phyloP scores from a whole-genome alignment of 805 yeast genomes.

The Hanseniaspora lachancei region DNA sequence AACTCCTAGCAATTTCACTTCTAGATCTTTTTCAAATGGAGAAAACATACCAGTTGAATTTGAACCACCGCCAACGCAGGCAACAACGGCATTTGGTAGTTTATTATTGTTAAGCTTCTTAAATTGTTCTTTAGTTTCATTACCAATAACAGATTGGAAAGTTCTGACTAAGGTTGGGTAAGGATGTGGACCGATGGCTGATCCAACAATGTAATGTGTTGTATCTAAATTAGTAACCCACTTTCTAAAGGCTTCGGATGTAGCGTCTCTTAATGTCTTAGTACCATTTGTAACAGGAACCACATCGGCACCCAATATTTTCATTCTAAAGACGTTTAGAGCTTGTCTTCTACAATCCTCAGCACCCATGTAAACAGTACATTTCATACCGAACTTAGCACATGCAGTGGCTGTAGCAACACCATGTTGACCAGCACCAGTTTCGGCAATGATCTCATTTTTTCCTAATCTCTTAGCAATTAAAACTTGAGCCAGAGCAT shows the following conservation, averaged over 20 bases:
- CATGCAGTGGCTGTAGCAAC: conserved; percentile 88
- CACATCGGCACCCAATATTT: conserved; percentile 89
- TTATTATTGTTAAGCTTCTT: conserved; percentile 62
- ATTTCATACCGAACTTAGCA: conserved; percentile 83
- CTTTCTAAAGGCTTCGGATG: conserved; percentile 87
- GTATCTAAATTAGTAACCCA: conserved; percentile 83
- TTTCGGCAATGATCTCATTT: conserved; percentile 67
- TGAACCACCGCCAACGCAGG: conserved; percentile 99
- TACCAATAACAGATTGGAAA: conserved; percentile 93
- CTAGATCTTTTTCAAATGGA: conserved; percentile 72
- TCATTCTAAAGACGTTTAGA: conserved; percentile 92
- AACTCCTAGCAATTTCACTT: conserved; percentile 77
- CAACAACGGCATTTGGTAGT: conserved; percentile 87
- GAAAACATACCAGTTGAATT: conserved; percentile 92
- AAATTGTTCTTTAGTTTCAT: conserved; percentile 87
- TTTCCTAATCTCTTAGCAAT: conserved; percentile 71
- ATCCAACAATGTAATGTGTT: conserved; percentile 93
- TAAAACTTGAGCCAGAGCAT: conserved; percentile 70
- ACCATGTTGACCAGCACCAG: conserved; percentile 92
- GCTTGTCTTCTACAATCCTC: conserved; percentile 99
- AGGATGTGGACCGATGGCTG: conserved; percentile 99
- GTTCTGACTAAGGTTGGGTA: conserved; percentile 96
- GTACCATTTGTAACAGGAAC: conserved; percentile 92
- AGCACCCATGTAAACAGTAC: conserved; percentile 97
- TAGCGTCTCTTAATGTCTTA: conserved; percentile 90